phyloP scores from a whole-genome alignment of 495 filamentous ascomycete species.

The Penicillium cataractarum region DNA sequence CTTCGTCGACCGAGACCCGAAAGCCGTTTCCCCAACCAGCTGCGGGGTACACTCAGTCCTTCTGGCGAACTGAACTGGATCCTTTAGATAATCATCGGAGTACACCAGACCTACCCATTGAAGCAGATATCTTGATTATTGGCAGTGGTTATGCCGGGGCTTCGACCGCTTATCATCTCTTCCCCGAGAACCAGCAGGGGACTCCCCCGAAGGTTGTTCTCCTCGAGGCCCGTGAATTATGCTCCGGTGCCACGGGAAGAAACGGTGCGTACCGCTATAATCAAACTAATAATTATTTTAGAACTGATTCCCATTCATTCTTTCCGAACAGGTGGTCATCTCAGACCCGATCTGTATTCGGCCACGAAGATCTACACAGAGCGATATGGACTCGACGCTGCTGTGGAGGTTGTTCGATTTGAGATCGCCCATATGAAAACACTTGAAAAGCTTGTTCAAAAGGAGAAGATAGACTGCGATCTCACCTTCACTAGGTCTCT shows the following conservation, averaged over 20 bases:
- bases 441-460: slow-evolving; percentile 32
- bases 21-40: slow-evolving; percentile 18
- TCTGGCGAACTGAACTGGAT: slow-evolving; percentile 66
- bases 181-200: slow-evolving; percentile 32
- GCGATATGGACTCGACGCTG: slow-evolving; percentile 33
- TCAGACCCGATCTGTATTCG: slow-evolving; percentile 40
- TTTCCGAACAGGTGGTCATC: slow-evolving; percentile 34
- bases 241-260: slow-evolving; percentile 48
- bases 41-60: slow-evolving; percentile 61
- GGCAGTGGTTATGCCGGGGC: slow-evolving; percentile 73
- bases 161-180: slow-evolving; percentile 62
- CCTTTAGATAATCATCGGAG: slow-evolving; percentile 58
- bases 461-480: slow-evolving; percentile 49
- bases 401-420: slow-evolving; percentile 35
- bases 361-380: slow-evolving; percentile 33
- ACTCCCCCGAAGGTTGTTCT: slow-evolving; percentile 33
- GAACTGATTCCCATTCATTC: not conserved
- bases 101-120: slow-evolving; percentile 48
- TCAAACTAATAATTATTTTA: not conserved
- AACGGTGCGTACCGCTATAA: slow-evolving; percentile 32
- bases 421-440: slow-evolving; percentile 37
- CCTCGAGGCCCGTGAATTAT: slow-evolving; percentile 46
- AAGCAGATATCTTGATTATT: slow-evolving; percentile 66
- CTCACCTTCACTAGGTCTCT: slow-evolving; percentile 40
- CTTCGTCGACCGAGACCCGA: not conserved